Base-by-base conservation (phyloP, 1,284 basidiomycete genomes). In the Ustilago hordei region DNA sequence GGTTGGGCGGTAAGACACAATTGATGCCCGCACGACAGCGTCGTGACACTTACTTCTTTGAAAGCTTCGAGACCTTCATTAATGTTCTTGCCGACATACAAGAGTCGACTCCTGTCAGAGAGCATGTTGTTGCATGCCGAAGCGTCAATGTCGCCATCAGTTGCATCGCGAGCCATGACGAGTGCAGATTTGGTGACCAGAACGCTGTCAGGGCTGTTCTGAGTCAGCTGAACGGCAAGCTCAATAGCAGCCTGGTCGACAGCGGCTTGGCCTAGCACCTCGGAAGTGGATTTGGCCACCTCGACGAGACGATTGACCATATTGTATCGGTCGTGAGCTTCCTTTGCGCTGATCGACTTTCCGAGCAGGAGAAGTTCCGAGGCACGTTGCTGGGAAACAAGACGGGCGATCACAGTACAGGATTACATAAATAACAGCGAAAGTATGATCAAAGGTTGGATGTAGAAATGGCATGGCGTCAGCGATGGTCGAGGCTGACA, bases 141-240 rank as follows among this genome's bases (percentile, higher is more conserved):
- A 31, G 90, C 89, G 36, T 91, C 89, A 48, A 91, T 87, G 59
- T 89, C 89, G 17, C 89, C 88, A 48, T 59, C 64, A 17, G 60
- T 55, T 8, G 68, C 64, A 55, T 81, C 75, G 28, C 80, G 64
- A 4, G 80, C 78, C 41, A 75, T 62, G 31, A 79, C 55, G 9
- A 81, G 59, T 15, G 71, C 73, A n/a, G 89, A 88, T 84, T 95
- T 95, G 9, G 93, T 92, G 56, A 90, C 89, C 75, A 92, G 91
- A 1, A 95, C 91, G 0, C 93, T 89, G 83, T 95, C 93, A 0
- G 94, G 93, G 4, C 92, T 93, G 81, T 92, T 92, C 19, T 86
- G 83, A 17, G 87, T 87, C 71, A 95, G 91, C 64, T 90, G 87
- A 48, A 88, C 86, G 0, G 93, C 93, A 60, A 91, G 86, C 4